Conservation (phyloP, 768 basidiomycete species). For the Auriscalpium microsporum region DNA sequence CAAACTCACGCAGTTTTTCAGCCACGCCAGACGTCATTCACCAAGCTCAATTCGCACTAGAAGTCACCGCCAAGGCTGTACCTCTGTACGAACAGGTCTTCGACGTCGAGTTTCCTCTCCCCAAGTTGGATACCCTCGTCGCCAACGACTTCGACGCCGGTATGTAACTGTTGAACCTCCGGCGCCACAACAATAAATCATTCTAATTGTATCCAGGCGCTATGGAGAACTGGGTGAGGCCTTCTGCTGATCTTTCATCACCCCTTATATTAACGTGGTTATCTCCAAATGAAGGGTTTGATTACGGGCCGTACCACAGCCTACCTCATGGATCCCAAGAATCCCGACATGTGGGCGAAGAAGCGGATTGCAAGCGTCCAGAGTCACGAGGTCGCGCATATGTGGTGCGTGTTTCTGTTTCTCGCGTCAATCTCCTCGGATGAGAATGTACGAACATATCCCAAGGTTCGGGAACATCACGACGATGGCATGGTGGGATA, state of each 20-base stretch:
- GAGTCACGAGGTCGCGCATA: conserved; percentile 82
- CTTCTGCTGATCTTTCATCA: not conserved
- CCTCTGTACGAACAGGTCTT: conserved; percentile 90
- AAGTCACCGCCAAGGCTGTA: conserved; percentile 72
- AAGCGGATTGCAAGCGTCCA: conserved; percentile 72
- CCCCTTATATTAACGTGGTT: not conserved
- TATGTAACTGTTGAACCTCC: conserved; percentile 18
- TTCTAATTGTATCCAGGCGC: conserved; percentile 35
- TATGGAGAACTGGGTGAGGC: conserved; percentile 82
- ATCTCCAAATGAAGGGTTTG: conserved; percentile 40
- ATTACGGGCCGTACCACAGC: conserved; percentile 84
- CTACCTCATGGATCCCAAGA: conserved; percentile 70
- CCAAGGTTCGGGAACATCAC: conserved; percentile 87
- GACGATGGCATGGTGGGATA: conserved; percentile 92
- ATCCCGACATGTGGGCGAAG: conserved; percentile 62
- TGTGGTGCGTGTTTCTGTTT: conserved; percentile 43
- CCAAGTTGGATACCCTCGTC: conserved; percentile 90
- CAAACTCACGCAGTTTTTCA: conserved; percentile 21
- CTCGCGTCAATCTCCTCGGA: not conserved
- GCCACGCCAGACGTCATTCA: conserved; percentile 76
- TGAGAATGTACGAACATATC: not conserved
- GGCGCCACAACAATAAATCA: too few relatives aligned
- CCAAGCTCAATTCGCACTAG: conserved; percentile 80
- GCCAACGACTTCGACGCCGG: conserved; percentile 87
- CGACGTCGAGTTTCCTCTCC: conserved; percentile 85